phyloP scores from a whole-genome alignment of 2,329 filamentous ascomycete genomes.

The Nemania sp. region DNA sequence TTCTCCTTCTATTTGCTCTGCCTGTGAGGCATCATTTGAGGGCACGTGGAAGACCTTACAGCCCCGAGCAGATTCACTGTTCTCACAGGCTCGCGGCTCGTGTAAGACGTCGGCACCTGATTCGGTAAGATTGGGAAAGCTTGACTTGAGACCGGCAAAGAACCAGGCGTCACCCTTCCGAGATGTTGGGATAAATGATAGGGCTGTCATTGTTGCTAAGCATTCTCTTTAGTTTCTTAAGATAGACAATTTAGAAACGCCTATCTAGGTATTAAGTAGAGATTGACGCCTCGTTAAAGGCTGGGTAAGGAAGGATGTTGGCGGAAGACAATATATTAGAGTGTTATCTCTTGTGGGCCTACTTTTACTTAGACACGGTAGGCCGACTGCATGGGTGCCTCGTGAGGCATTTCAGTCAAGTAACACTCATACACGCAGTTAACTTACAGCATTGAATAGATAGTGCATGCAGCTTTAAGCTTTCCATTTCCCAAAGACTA shows the following conservation, averaged over 20 bases:
- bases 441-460: too few relatives aligned
- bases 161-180: conserved; percentile 50
- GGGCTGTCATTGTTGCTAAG: conserved; percentile 15
- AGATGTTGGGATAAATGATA: conserved; percentile 25
- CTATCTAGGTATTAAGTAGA: not conserved
- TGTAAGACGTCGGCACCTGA: conserved; percentile 45
- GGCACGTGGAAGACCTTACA: conserved; percentile 63
- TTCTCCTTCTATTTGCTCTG: conserved; percentile 43
- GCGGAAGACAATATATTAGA: too few relatives aligned
- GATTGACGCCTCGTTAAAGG: not conserved
- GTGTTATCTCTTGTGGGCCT: too few relatives aligned
- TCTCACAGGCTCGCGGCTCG: conserved; percentile 43
- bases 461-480: too few relatives aligned
- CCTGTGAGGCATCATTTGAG: conserved; percentile 42
- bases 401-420: too few relatives aligned
- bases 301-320: not conserved
- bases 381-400: too few relatives aligned
- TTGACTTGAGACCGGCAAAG: conserved; percentile 56
- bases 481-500: too few relatives aligned
- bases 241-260: not conserved
- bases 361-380: too few relatives aligned
- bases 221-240: not conserved
- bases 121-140: conserved; percentile 56
- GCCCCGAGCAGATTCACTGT: conserved; percentile 47
- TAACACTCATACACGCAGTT: too few relatives aligned